These are phyloP conservation scores for Arthroderma uncinatum DNA, from an alignment of 2,329 filamentous ascomycete species.

Conservation along the genomic window DNA sequence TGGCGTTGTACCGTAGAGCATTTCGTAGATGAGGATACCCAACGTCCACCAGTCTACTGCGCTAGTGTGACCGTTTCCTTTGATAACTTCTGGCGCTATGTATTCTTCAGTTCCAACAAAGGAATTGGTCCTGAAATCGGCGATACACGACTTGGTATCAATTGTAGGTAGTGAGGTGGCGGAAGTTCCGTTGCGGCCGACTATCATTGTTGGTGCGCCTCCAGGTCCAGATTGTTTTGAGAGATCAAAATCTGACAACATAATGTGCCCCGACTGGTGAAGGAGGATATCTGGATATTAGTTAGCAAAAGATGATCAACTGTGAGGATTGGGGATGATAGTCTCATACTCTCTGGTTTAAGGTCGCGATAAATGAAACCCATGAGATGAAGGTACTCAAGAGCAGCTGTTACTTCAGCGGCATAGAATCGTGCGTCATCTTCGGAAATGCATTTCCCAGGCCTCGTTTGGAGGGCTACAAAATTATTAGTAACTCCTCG, in stretches of 20 bases:
- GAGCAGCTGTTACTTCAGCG: constrained; percentile 87
- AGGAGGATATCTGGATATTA: constrained; percentile 70
- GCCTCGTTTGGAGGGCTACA: constrained; percentile 79
- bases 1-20: constrained; percentile 95
- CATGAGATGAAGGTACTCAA: constrained; percentile 97
- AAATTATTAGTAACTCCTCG: constrained; percentile 8
- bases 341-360: constrained; percentile 79
- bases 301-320: neutral
- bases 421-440: constrained; percentile 96
- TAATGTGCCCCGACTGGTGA: constrained; percentile 98
- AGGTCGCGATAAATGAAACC: constrained; percentile 97
- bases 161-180: constrained; percentile 86
- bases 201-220: constrained; percentile 95
- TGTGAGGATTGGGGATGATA: neutral
- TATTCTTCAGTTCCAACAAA: constrained; percentile 99
- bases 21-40: constrained; percentile 94
- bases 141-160: constrained; percentile 96
- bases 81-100: constrained; percentile 97
- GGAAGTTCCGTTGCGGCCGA: constrained; percentile 77
- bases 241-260: constrained; percentile 97
- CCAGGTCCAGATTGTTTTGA: constrained; percentile 95
- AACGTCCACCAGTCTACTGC: constrained; percentile 99
- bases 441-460: constrained; percentile 93
- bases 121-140: constrained; percentile 94
- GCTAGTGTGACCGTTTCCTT: constrained; percentile 94